A percentile compares a stretch with the other conserved stretches of the same genome.
Evolutionary conservation across 768 basidiomycete species (phyloP).

Genomic region (Tricholoma furcatifolium): DNA sequence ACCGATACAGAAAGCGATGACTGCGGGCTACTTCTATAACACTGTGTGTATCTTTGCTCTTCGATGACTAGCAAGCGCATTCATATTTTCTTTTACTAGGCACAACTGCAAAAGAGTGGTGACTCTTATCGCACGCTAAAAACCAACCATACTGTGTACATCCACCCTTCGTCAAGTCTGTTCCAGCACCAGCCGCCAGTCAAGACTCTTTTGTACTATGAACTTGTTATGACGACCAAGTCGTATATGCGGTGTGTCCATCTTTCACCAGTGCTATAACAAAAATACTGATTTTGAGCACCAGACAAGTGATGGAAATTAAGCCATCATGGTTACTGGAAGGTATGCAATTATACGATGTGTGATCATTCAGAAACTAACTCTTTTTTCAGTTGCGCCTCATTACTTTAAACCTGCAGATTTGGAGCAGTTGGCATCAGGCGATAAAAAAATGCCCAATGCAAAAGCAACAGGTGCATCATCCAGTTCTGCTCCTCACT

Average conservation of each 20-base stretch:
- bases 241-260: slow-evolving; percentile 81
- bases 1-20: slow-evolving; percentile 93
- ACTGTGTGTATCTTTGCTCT: slow-evolving; percentile 50
- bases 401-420: slow-evolving; percentile 93
- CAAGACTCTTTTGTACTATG: slow-evolving; percentile 89
- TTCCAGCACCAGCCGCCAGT: slow-evolving; percentile 96
- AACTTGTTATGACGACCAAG: slow-evolving; percentile 96
- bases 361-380: slow-evolving; percentile 3
- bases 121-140: slow-evolving; percentile 97
- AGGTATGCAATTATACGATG: slow-evolving; percentile 45
- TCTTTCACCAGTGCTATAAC: not conserved
- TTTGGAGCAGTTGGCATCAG: slow-evolving; percentile 72
- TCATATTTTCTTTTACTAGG: slow-evolving; percentile 40
- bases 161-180: slow-evolving; percentile 93
- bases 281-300: not conserved
- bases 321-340: slow-evolving; percentile 94
- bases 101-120: slow-evolving; percentile 90
- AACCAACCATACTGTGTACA: slow-evolving; percentile 93
- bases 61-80: not conserved
- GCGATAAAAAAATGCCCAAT: slow-evolving; percentile 96
- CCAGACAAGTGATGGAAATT: slow-evolving; percentile 95
- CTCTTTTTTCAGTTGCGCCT: slow-evolving; percentile 68
- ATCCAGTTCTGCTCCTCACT: slow-evolving; percentile 22
- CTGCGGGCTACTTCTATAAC: slow-evolving; percentile 95
- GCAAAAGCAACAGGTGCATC: slow-evolving; percentile 58